Percentiles rank a stretch among this genome's conserved stretches.
Conservation (phyloP, 768 basidiomycete genomes). For the Lactarius trivialis region DNA sequence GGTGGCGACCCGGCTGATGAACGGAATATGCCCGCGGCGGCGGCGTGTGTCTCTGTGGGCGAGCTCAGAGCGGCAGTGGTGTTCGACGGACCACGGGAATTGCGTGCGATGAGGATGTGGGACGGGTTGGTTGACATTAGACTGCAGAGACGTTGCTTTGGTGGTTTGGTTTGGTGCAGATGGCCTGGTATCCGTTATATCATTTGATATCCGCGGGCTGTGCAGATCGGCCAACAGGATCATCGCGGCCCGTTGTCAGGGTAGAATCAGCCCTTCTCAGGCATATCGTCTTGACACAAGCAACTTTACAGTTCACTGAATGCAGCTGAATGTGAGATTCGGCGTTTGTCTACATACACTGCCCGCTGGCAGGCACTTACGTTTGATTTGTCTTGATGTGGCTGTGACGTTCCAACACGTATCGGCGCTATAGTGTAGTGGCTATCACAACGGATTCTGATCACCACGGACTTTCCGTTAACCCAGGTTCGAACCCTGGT, state of each 20-base stretch:
- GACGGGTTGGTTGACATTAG: constrained; percentile 69
- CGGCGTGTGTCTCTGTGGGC: constrained; percentile 83
- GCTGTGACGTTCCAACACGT: background rate
- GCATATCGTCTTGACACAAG: background rate
- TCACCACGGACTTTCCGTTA: constrained; percentile 28
- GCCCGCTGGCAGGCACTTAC: background rate
- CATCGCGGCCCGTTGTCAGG: constrained; percentile 1
- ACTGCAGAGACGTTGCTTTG: background rate
- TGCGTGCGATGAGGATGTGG: constrained; percentile 83
- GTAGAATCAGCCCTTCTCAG: background rate
- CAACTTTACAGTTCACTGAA: background rate
- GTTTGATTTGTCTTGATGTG: too few species aligned
- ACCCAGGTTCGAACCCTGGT: constrained; percentile 45
- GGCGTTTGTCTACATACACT: background rate
- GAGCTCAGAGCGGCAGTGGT: constrained; percentile 77
- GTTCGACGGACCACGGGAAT: constrained; percentile 69
- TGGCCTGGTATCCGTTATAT: background rate
- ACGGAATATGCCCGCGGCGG: constrained; percentile 77
- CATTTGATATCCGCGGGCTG: background rate
- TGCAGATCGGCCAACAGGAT: background rate
- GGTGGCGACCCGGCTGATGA: constrained; percentile 67
- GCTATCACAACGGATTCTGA: constrained; percentile 41
- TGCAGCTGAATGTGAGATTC: background rate
- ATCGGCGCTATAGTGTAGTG: constrained; percentile 35
- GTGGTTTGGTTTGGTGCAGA: background rate